Percentiles rank a stretch among this genome's conserved stretches.
phyloP scores from a whole-genome alignment of 257 asterid genomes.

The Fraxinus quadrangulata region DNA sequence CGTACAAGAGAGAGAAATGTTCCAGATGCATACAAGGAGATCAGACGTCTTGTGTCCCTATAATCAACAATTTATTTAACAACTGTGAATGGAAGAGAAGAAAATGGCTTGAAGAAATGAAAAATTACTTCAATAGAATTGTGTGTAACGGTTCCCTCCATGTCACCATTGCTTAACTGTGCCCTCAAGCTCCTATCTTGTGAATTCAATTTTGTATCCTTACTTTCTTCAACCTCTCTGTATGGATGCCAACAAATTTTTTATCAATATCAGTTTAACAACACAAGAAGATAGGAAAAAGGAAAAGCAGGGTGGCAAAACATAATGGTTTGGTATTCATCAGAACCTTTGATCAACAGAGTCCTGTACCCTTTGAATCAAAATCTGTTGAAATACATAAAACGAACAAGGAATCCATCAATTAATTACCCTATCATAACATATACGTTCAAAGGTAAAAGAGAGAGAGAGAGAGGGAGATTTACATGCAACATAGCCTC shows the following conservation, averaged over 20 bases:
- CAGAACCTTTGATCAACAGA: conserved; percentile 67
- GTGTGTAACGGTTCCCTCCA: conserved; percentile 40
- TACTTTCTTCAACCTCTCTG: conserved; percentile 71
- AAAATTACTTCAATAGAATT: conserved; percentile 58
- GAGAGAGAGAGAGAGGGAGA: conserved; percentile 1
- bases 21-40: neutral
- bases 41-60: neutral
- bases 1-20: neutral
- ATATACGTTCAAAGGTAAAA: neutral
- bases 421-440: neutral
- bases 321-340: conserved; percentile 4
- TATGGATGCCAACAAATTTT: conserved; percentile 26
- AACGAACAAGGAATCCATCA: neutral
- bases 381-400: conserved; percentile 53
- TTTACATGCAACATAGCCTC: conserved; percentile 74
- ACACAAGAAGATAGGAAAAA: neutral
- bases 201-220: conserved; percentile 46
- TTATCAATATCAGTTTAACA: conserved; percentile 17
- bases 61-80: neutral
- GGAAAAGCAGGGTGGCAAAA: neutral
- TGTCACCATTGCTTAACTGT: conserved; percentile 53
- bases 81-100: neutral
- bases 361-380: conserved; percentile 76
- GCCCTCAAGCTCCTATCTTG: conserved; percentile 74
- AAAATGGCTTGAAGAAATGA: conserved; percentile 15